phyloP scores from a whole-genome alignment of 805 yeast genomes.

The Ogataea zsoltii region DNA sequence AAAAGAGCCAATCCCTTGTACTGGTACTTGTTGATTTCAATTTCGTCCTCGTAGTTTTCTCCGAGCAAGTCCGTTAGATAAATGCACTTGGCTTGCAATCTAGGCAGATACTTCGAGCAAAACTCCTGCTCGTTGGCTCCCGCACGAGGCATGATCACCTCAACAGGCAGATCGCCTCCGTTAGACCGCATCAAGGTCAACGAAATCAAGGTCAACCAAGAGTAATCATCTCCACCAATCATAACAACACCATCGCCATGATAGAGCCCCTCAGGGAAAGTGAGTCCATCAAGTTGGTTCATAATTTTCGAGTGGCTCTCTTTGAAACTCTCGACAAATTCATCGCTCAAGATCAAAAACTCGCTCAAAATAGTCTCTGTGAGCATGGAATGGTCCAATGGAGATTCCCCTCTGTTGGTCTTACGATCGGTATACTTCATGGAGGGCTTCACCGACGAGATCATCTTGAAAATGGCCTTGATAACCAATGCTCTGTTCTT shows the following conservation, averaged over 20 bases:
- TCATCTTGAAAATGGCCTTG: conserved; percentile 24
- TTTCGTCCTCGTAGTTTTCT: conserved; percentile 25
- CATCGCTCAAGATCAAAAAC: conserved; percentile 41
- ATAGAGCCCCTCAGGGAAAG: conserved; percentile 38
- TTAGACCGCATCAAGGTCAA: conserved; percentile 46
- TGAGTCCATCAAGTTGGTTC: conserved; percentile 38
- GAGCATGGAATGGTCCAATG: conserved; percentile 13
- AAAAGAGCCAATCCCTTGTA: conserved; percentile 41
- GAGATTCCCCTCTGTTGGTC: conserved; percentile 13
- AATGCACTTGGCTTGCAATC: conserved; percentile 42
- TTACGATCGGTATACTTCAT: conserved; percentile 13
- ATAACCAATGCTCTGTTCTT: conserved; percentile 19
- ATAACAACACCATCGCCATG: conserved; percentile 57
- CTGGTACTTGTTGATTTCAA: conserved; percentile 34
- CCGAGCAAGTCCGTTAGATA: conserved; percentile 40
- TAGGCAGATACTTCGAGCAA: conserved; percentile 41
- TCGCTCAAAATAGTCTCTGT: conserved; percentile 18
- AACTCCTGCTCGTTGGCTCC: conserved; percentile 40
- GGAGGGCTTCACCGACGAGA: conserved; percentile 20
- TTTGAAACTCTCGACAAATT: conserved; percentile 44
- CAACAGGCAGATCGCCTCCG: conserved; percentile 49
- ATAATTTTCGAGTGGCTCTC: conserved; percentile 46
- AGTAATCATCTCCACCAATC: conserved; percentile 60
- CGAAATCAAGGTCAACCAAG: conserved; percentile 52
- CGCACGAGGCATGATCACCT: conserved; percentile 41